Evolutionary conservation across 2,329 filamentous ascomycete genomes (phyloP), one percentile per base, ranked within the genome.

Genomic region (Biscogniauxia sp.): DNA sequence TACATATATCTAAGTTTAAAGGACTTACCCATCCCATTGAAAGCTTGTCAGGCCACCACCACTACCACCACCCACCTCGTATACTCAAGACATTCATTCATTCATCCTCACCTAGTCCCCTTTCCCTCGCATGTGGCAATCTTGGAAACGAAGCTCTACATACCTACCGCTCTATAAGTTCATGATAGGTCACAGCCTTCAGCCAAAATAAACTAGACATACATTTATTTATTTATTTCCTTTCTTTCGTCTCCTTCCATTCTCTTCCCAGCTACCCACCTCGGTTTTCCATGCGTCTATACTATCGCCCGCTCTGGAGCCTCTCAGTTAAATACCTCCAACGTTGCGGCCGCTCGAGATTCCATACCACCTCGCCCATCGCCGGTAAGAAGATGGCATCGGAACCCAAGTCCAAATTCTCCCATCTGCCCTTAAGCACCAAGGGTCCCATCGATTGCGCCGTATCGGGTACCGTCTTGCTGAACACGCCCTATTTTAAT

Each of bases 401-500:
- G 11, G 60, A 67, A n/a, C 66, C 72, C 51, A 76, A 68, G 55
- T 60, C 66, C 55, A 72, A 76, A 61, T 82, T 78, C 59, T 74
- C 74, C 2, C 69, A 82, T 59, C 76, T 83, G 4, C 80, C 79
- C 5, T 72, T 83, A n/a, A 77, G 76, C 69, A 82, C 78, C 13
- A 75, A 70, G 28, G 81, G 81, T 1, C 80, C 80, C 1, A 73
- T 81, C 63, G 80, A 82, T 58, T 83, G 81, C 67, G 79, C 80
- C 1, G 71, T 83, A 41, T 75, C 69, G 5, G 84, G 85, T 5
- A 76, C 77, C 50, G 79, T 83, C 0, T 77, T 92, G 5, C 79
- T 92, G 8, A 84, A 86, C 61, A 85, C 84, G 11, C 82, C 88
- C 1, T 87, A 84, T 68, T 88, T 92, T 77, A 96, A 96, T 78